Conservation (phyloP, 352 stramenopile genomes). For the Globisporangium acanthophoron region DNA sequence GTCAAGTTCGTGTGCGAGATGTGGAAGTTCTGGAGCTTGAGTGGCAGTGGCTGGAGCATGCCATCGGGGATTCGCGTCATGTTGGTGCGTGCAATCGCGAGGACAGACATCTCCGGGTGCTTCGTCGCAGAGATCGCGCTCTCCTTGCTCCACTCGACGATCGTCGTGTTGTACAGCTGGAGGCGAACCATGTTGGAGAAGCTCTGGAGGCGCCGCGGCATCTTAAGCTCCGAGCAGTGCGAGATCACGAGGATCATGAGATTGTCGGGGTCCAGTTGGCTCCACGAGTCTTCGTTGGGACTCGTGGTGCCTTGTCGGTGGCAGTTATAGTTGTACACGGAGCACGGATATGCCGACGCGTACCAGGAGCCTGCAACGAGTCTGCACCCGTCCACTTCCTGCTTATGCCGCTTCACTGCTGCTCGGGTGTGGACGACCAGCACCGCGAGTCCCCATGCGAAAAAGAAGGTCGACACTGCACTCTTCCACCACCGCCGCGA, state of each 20-base stretch:
- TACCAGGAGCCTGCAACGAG: slow-evolving; percentile 4
- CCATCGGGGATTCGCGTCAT: slow-evolving; percentile 5
- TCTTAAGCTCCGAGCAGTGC: slow-evolving; percentile 16
- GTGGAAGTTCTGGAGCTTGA: slow-evolving; percentile 18
- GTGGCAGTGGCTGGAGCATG: not conserved
- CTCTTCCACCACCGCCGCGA: too few species aligned
- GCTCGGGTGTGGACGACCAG: slow-evolving; percentile 7
- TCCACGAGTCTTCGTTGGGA: not conserved
- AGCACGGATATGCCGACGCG: slow-evolving; percentile 2
- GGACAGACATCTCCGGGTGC: not conserved
- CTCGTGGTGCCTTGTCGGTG: slow-evolving; percentile 5
- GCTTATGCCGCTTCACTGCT: not conserved
- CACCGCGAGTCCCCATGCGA: slow-evolving; percentile 1
- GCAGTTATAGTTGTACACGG: slow-evolving; percentile 12
- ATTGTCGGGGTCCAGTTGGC: slow-evolving; percentile 6
- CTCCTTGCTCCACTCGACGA: slow-evolving; percentile 10
- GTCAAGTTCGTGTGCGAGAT: slow-evolving; percentile 20
- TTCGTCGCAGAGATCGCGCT: not conserved
- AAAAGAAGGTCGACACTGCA: not conserved
- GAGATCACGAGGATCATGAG: slow-evolving; percentile 14
- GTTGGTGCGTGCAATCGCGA: slow-evolving; percentile 3
- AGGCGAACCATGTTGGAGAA: slow-evolving; percentile 23
- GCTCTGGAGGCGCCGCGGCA: slow-evolving; percentile 11
- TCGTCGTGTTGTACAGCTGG: slow-evolving; percentile 25
- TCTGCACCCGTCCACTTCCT: not conserved